Base-by-base conservation (phyloP, 2,329 filamentous ascomycete genomes). In the Byssothecium circinans region DNA sequence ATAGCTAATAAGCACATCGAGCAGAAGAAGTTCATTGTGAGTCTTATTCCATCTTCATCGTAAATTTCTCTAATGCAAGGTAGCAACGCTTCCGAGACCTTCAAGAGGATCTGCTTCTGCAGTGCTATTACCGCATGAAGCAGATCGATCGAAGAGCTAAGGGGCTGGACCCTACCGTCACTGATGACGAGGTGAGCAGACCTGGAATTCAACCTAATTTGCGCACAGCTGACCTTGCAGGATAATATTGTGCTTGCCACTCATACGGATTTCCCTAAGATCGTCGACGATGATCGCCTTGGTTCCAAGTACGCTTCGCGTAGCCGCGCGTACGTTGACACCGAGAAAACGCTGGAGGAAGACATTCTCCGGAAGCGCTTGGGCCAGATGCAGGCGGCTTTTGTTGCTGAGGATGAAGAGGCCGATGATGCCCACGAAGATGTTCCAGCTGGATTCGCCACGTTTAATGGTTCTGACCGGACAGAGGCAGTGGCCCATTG, bases 141-240 rank as follows among this genome's bases (percentile, higher is more conserved):
- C 65, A 70, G 47, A 39, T 76, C 41, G 63, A 69, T 49, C 54
- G 72, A 6, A 64, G 69, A 34, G 60, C 58, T 47, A 67, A 69
- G 19, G 56, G 52, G 4, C 55, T 68, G 14, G 62, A 72, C 14
- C 64, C 67, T 23, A 61, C 70, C 32, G 71, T 61, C 11, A 74
- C 72, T 29, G 71, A 74, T 33, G 72, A 75, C 48, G 73, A 75
- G 56, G 69, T 72, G 56, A 38, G n/a, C n/a, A n/a, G 55, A 4
- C 41, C 34, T 11, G 18, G 11, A 39, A 29, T 19, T 33, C 18
- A 41, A 5, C n/a, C 30, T 33, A 35, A 7, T 25, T 17, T 27
- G 23, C n/a, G 30, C 8, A 19, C n/a, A 7, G 33, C 23, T 34
- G 38, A 36, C 43, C 33, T 30, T 19, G 47, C 33, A 66, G 62